phyloP scores from a whole-genome alignment of 2,329 filamentous ascomycete species.

The Beauveria medogensis region DNA sequence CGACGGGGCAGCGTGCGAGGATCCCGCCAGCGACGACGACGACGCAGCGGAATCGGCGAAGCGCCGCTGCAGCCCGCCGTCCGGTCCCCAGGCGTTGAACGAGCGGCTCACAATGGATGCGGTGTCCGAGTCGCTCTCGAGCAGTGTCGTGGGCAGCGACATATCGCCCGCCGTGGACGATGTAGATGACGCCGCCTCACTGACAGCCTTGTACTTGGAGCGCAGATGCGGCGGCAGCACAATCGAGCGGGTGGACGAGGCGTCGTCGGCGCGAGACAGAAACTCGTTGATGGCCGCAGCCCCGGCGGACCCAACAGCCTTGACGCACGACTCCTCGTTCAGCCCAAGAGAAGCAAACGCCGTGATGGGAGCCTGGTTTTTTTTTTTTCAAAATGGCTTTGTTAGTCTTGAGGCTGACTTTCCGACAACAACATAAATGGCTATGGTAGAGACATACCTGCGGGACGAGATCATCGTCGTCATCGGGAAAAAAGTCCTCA shows the following conservation, averaged over 20 bases:
- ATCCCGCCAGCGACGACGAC: neutral
- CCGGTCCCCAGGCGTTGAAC: constrained; percentile 5
- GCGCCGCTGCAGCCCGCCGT: neutral
- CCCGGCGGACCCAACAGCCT: neutral
- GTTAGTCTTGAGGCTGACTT: neutral
- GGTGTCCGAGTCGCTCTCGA: neutral
- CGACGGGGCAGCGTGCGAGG: neutral
- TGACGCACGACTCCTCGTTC: neutral
- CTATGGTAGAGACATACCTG: neutral
- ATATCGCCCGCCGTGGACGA: neutral
- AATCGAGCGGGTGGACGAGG: neutral
- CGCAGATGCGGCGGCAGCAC: neutral
- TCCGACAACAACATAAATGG: neutral
- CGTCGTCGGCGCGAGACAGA: neutral
- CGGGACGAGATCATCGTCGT: neutral
- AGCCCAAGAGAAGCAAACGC: constrained; percentile 18
- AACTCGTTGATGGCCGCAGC: neutral
- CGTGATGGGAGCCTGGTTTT: constrained; percentile 21
- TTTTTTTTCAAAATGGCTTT: too few relatives aligned
- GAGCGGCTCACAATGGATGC: neutral
- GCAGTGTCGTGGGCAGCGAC: constrained; percentile 3
- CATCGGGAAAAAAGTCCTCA: neutral
- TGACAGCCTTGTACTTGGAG: neutral
- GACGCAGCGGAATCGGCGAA: neutral
- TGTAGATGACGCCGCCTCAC: neutral